Evolutionary conservation across 2,329 filamentous ascomycete species (phyloP).

Genomic region (Didymella arachidicola): DNA sequence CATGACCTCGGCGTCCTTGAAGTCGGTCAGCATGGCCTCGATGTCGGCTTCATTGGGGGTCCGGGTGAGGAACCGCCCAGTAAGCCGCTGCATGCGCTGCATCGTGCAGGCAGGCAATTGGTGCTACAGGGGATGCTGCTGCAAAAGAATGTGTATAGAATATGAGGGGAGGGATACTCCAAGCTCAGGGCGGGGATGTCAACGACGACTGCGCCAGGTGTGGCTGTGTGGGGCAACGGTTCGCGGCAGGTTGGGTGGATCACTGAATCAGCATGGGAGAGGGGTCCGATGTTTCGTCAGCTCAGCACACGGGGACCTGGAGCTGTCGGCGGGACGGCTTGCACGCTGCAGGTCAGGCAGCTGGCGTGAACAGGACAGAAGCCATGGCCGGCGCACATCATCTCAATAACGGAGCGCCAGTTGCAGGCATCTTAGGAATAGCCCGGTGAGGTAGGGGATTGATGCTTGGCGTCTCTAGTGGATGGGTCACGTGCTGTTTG

Average conservation of each 20-base stretch:
- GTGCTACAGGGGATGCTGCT: background rate
- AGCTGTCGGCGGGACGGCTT: slow-evolving; percentile 8
- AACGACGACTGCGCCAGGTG: slow-evolving; percentile 22
- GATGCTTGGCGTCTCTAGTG: background rate
- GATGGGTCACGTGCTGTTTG: background rate
- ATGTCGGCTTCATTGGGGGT: slow-evolving; percentile 80
- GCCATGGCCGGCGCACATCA: slow-evolving; percentile 10
- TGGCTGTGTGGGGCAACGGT: slow-evolving; percentile 30
- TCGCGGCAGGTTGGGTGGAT: slow-evolving; percentile 30
- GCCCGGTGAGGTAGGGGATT: background rate
- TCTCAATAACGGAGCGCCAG: background rate
- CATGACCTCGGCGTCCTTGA: slow-evolving; percentile 79
- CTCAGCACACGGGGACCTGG: slow-evolving; percentile 11
- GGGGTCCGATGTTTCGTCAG: slow-evolving; percentile 15
- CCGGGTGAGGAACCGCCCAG: slow-evolving; percentile 74
- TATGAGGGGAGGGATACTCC: background rate
- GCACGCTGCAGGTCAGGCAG: slow-evolving; percentile 16
- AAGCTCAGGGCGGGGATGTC: slow-evolving; percentile 1
- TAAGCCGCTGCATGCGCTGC: slow-evolving; percentile 76
- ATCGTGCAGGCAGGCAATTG: slow-evolving; percentile 55
- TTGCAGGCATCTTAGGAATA: background rate
- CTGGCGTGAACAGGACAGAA: background rate
- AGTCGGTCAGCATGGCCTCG: slow-evolving; percentile 76
- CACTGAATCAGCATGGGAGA: slow-evolving; percentile 22
- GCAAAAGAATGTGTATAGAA: slow-evolving; percentile 1